Evolutionary conservation across 257 asterid genomes (phyloP).

Genomic region (Primulina huaijiensis): DNA sequence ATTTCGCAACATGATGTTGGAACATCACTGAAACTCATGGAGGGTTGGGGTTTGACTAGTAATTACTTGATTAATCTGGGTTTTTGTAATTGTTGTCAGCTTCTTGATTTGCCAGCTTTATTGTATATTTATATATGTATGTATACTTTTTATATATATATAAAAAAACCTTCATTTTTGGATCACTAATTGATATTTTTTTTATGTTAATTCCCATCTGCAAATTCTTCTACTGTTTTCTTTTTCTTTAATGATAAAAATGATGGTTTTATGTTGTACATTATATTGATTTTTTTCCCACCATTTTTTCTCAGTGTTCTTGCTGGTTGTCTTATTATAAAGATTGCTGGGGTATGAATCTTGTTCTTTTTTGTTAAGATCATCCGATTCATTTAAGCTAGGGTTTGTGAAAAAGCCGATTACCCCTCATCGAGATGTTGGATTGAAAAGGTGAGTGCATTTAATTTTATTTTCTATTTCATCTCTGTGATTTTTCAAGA

Average conservation of each 20-base stretch:
- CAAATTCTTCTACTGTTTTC: constrained; percentile 9
- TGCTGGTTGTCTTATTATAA: constrained; percentile 19
- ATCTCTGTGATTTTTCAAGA: not conserved
- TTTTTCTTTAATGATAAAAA: not conserved
- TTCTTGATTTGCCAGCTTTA: not conserved
- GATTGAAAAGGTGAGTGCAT: not conserved
- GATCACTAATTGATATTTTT: not conserved
- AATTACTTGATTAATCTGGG: not conserved
- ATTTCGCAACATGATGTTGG: not conserved
- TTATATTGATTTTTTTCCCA: not conserved
- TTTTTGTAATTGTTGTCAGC: not conserved
- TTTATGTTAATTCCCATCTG: not conserved
- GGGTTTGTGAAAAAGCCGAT: constrained; percentile 32
- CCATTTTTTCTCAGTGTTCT: not conserved
- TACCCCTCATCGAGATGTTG: not conserved
- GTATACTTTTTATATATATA: not conserved
- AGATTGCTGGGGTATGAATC: constrained; percentile 15
- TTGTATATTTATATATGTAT: not conserved
- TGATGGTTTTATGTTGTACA: constrained; percentile 23
- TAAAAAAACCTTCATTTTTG: constrained; percentile 9
- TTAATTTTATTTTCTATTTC: not conserved
- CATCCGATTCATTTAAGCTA: constrained; percentile 22
- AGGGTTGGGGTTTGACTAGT: constrained; percentile 32
- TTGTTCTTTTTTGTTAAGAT: constrained; percentile 24
- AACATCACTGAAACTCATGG: not conserved